Conservation (phyloP, 2,329 filamentous ascomycete species). For the Penicillium sp. region DNA sequence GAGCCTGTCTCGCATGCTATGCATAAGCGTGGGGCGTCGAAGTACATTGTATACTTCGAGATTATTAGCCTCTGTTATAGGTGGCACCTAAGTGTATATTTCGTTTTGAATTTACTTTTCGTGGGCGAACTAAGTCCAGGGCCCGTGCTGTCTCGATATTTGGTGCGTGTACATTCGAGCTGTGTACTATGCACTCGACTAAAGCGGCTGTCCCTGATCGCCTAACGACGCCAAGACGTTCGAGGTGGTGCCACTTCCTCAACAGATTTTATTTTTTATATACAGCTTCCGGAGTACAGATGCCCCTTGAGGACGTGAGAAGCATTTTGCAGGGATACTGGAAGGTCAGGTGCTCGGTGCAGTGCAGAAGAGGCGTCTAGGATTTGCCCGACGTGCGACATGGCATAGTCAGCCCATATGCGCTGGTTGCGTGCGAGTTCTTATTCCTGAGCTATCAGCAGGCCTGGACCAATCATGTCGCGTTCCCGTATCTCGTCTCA, state of each 20-base stretch:
- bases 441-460: conserved; percentile 5
- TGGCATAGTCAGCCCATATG: conserved; percentile 11
- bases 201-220: conserved; percentile 13
- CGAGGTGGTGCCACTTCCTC: conserved; percentile 6
- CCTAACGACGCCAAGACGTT: conserved; percentile 1
- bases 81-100: neutral
- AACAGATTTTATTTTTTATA: neutral
- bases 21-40: conserved; percentile 20
- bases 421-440: conserved; percentile 7
- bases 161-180: neutral
- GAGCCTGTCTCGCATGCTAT: conserved; percentile 17
- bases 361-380: conserved; percentile 11
- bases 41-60: conserved; percentile 5
- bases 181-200: neutral
- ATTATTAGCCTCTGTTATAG: neutral
- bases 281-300: conserved; percentile 1
- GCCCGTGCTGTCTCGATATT: neutral
- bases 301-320: conserved; percentile 14
- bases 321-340: conserved; percentile 14
- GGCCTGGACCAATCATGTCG: neutral
- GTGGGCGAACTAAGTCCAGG: neutral
- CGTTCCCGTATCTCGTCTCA: conserved; percentile 1
- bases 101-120: neutral
- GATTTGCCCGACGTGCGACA: conserved; percentile 20
- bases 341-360: conserved; percentile 24